Evolutionary conservation across 495 filamentous ascomycete species (phyloP).

Genomic region (Lindgomyces ingoldianus): DNA sequence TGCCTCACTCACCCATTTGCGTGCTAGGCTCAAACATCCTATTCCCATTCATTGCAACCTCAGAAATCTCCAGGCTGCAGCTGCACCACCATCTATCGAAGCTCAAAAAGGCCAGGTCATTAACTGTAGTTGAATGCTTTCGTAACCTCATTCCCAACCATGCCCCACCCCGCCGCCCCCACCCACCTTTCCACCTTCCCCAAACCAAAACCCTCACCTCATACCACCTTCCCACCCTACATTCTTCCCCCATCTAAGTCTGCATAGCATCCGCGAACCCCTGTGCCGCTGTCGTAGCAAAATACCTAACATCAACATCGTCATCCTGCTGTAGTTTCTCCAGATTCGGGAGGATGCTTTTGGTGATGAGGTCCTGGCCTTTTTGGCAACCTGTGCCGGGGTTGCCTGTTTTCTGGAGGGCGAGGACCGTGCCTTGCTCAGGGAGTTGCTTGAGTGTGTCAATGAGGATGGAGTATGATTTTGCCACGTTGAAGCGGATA

Average conservation of each 20-base stretch:
- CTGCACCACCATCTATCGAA: slow-evolving; percentile 18
- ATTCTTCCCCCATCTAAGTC: slow-evolving; percentile 17
- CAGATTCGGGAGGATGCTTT: slow-evolving; percentile 82
- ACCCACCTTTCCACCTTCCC: neutral
- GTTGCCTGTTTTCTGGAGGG: slow-evolving; percentile 72
- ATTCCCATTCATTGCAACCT: too few species aligned
- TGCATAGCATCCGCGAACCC: slow-evolving; percentile 39
- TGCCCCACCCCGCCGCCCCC: too few species aligned
- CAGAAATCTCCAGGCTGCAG: too few species aligned
- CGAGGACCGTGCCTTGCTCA: slow-evolving; percentile 79
- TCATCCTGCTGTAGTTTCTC: slow-evolving; percentile 95
- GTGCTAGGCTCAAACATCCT: neutral
- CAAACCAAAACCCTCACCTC: too few species aligned
- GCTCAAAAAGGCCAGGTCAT: slow-evolving; percentile 30
- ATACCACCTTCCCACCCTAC: neutral
- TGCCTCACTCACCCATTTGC: too few species aligned
- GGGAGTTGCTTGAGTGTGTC: slow-evolving; percentile 86
- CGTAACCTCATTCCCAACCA: slow-evolving; percentile 28
- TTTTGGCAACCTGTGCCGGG: slow-evolving; percentile 62
- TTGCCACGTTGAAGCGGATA: slow-evolving; percentile 98
- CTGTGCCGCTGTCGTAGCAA: slow-evolving; percentile 71
- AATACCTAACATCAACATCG: slow-evolving; percentile 97
- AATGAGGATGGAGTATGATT: slow-evolving; percentile 89
- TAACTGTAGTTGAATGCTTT: slow-evolving; percentile 33
- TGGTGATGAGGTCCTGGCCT: slow-evolving; percentile 80